A percentile compares a stretch with the other conserved stretches of the same genome.
phyloP scores from a whole-genome alignment of 2,329 filamentous ascomycete species.

The Metarhizium sp. region DNA sequence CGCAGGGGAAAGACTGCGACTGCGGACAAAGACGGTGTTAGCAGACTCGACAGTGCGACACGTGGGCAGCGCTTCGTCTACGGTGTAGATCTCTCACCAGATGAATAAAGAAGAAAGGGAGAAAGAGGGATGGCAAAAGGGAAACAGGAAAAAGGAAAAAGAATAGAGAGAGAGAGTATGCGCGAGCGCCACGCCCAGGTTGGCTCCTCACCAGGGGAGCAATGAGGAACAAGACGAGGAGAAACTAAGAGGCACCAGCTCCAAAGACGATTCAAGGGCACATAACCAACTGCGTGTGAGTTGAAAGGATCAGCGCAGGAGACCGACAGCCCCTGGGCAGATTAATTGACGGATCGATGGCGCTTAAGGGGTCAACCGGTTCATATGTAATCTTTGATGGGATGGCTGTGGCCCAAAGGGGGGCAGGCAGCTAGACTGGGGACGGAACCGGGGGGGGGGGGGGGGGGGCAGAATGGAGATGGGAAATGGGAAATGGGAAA shows the following conservation, averaged over 20 bases:
- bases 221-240: background rate
- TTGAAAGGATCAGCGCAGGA: background rate
- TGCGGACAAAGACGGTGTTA: background rate
- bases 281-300: background rate
- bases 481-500: too few species aligned
- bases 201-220: background rate
- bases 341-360: background rate
- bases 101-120: background rate
- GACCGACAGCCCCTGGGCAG: background rate
- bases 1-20: conserved; percentile 4
- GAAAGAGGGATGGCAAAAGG: background rate
- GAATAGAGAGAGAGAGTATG: background rate
- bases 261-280: background rate
- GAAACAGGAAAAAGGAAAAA: background rate
- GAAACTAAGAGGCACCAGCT: background rate
- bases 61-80: background rate
- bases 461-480: background rate
- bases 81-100: background rate
- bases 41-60: background rate
- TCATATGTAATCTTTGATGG: background rate
- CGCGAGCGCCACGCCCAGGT: background rate
- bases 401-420: too few species aligned
- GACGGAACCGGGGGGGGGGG: too few species aligned
- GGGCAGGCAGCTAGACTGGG: too few species aligned
- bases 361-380: background rate